Conservation (phyloP, 2,329 filamentous ascomycete genomes). For the Microsporum audouinii region DNA sequence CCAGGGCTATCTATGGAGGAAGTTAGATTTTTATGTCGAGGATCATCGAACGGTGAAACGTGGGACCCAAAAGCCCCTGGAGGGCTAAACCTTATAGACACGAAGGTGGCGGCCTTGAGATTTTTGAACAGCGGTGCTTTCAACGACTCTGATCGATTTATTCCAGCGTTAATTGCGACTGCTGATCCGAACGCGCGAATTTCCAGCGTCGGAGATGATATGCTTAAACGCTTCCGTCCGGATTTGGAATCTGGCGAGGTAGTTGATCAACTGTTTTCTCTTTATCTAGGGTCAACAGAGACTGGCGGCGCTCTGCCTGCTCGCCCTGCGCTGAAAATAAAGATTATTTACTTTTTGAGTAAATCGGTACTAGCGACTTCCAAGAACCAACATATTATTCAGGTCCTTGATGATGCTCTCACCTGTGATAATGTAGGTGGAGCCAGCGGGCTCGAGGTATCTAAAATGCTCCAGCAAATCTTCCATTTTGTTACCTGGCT, state of each 20-base stretch:
- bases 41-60: slow-evolving; percentile 35
- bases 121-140: slow-evolving; percentile 81
- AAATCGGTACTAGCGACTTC: slow-evolving; percentile 46
- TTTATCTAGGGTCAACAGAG: slow-evolving; percentile 55
- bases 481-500: slow-evolving; percentile 84
- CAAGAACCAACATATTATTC: slow-evolving; percentile 2
- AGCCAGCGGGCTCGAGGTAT: slow-evolving; percentile 56
- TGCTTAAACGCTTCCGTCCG: slow-evolving; percentile 64
- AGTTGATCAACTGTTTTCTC: slow-evolving; percentile 55
- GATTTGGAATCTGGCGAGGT: slow-evolving; percentile 56
- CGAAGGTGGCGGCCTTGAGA: slow-evolving; percentile 56
- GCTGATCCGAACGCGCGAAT: slow-evolving; percentile 66
- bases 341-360: slow-evolving; percentile 61
- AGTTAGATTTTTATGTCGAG: slow-evolving; percentile 57
- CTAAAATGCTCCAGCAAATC: slow-evolving; percentile 68
- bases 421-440: slow-evolving; percentile 19
- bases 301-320: slow-evolving; percentile 35
- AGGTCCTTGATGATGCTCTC: background rate
- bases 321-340: slow-evolving; percentile 62
- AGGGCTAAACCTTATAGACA: slow-evolving; percentile 56
- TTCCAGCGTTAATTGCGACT: slow-evolving; percentile 73
- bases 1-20: slow-evolving; percentile 56
- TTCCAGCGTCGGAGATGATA: slow-evolving; percentile 74
- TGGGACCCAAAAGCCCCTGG: slow-evolving; percentile 52
- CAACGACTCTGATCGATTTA: slow-evolving; percentile 66